Evolutionary conservation across 2,329 filamentous ascomycete genomes (phyloP).

Genomic region (Neurospora crassa): DNA sequence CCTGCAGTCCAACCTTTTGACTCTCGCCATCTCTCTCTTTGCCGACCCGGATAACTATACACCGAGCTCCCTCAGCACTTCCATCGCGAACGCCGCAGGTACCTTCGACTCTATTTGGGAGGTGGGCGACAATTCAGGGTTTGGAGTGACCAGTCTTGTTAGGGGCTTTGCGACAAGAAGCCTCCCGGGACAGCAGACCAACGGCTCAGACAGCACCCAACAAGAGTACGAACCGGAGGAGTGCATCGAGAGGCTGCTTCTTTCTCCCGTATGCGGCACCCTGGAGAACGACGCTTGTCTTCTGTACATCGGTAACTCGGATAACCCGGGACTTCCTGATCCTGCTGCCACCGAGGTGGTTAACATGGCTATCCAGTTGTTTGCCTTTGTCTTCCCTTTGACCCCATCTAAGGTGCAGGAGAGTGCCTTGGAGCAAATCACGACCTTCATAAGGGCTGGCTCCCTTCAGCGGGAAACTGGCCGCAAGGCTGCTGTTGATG

Average conservation of each 20-base stretch:
- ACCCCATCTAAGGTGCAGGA: slow-evolving; percentile 90
- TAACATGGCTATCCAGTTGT: slow-evolving; percentile 86
- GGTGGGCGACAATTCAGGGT: slow-evolving; percentile 85
- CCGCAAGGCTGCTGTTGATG: slow-evolving; percentile 78
- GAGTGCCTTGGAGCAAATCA: slow-evolving; percentile 88
- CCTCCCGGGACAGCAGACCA: slow-evolving; percentile 60
- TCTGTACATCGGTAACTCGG: slow-evolving; percentile 55
- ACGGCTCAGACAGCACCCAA: slow-evolving; percentile 30
- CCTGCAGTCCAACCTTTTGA: slow-evolving; percentile 83
- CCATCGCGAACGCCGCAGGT: slow-evolving; percentile 82
- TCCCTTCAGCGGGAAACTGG: slow-evolving; percentile 77
- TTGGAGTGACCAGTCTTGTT: slow-evolving; percentile 82
- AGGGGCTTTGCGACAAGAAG: slow-evolving; percentile 64
- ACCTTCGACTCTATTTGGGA: slow-evolving; percentile 95
- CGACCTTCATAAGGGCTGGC: slow-evolving; percentile 75
- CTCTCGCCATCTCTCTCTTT: slow-evolving; percentile 82
- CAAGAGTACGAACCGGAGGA: slow-evolving; percentile 52
- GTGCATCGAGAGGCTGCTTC: slow-evolving; percentile 49
- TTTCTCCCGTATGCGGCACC: slow-evolving; percentile 69
- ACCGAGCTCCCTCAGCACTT: slow-evolving; percentile 75
- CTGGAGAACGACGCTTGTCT: slow-evolving; percentile 83
- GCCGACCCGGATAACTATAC: slow-evolving; percentile 86
- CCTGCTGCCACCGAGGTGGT: slow-evolving; percentile 88
- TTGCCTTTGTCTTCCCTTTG: slow-evolving; percentile 81
- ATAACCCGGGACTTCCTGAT: slow-evolving; percentile 50